Percentiles rank a stretch among this genome's conserved stretches.
Conservation (phyloP, 2,329 filamentous ascomycete species). For the Gaeumannomyces tritici region DNA sequence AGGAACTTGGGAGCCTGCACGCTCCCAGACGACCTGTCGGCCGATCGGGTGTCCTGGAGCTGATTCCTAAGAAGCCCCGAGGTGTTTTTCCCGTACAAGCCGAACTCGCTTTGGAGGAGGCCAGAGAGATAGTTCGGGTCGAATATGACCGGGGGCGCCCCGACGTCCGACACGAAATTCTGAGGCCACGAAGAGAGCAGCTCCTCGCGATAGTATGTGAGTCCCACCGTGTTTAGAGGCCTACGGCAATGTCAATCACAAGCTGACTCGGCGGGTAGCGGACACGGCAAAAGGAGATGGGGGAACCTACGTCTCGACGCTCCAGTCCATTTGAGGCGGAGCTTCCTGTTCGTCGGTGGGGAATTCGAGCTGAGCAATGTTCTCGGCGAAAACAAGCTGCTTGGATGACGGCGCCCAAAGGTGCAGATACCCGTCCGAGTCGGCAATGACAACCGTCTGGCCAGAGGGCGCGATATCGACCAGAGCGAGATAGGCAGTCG, state of each 20-base stretch:
- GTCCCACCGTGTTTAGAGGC: constrained; percentile 74
- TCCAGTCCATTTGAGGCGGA: constrained; percentile 50
- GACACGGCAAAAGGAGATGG: not conserved
- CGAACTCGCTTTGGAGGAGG: constrained; percentile 64
- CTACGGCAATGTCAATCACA: constrained; percentile 25
- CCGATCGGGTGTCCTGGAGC: constrained; percentile 62
- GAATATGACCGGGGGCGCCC: constrained; percentile 67
- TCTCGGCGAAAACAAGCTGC: constrained; percentile 70
- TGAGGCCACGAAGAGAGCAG: constrained; percentile 86
- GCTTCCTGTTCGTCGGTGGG: constrained; percentile 44
- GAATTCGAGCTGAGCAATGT: constrained; percentile 68
- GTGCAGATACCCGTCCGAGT: constrained; percentile 69
- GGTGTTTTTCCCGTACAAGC: constrained; percentile 69
- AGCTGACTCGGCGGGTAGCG: not conserved
- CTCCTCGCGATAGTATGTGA: constrained; percentile 86
- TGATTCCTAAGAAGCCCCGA: constrained; percentile 71
- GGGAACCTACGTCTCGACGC: constrained; percentile 8
- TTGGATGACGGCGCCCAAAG: constrained; percentile 84
- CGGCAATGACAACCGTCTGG: constrained; percentile 72
- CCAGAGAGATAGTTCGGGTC: constrained; percentile 61
- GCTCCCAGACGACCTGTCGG: constrained; percentile 50
- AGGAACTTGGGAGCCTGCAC: constrained; percentile 81
- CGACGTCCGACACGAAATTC: constrained; percentile 74
- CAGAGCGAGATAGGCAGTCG: constrained; percentile 63
- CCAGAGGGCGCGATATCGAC: constrained; percentile 84